A percentile compares a stretch with the other conserved stretches of the same genome.
These are phyloP conservation scores for Suillus luteus DNA, from an alignment of 768 basidiomycete genomes.

Conservation along the genomic window DNA sequence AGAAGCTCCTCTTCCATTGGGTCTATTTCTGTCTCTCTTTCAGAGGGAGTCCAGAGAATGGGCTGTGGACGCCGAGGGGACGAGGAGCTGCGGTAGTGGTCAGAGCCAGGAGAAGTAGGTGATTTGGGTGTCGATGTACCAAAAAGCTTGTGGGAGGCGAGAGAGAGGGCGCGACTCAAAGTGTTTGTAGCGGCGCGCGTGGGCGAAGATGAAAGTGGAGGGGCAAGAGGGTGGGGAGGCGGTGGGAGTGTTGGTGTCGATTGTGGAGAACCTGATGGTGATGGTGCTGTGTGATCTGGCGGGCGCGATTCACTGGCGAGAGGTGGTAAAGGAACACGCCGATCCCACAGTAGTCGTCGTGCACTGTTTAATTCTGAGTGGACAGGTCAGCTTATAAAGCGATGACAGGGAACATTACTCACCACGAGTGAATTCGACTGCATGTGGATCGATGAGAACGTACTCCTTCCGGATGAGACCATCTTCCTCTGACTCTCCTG, in stretches of 20 bases:
- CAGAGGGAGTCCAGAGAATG: slow-evolving; percentile 40
- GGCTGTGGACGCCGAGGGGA: slow-evolving; percentile 61
- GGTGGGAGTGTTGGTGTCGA: slow-evolving; percentile 55
- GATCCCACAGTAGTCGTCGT: slow-evolving; percentile 61
- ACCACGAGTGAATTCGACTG: slow-evolving; percentile 96
- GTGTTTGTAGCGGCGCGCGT: slow-evolving; percentile 72
- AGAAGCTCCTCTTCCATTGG: slow-evolving; percentile 84
- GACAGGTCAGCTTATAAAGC: slow-evolving; percentile 16
- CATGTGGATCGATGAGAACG: slow-evolving; percentile 87
- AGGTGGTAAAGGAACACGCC: slow-evolving; percentile 49
- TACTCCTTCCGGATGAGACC: slow-evolving; percentile 84
- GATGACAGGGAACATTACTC: slow-evolving; percentile 25
- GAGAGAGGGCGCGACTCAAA: slow-evolving; percentile 73
- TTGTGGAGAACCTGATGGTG: slow-evolving; percentile 27
- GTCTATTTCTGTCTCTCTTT: slow-evolving; percentile 47
- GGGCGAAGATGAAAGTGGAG: slow-evolving; percentile 67
- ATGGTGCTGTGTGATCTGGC: slow-evolving; percentile 34
- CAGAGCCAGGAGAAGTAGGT: slow-evolving; percentile 38
- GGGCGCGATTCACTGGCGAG: slow-evolving; percentile 46
- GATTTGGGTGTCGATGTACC: slow-evolving; percentile 49
- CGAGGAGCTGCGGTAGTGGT: slow-evolving; percentile 46
- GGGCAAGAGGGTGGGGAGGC: slow-evolving; percentile 49
- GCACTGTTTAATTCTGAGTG: slow-evolving; percentile 62
- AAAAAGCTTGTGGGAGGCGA: slow-evolving; percentile 83
- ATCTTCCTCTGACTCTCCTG: slow-evolving; percentile 84